phyloP scores from a whole-genome alignment of 768 basidiomycete species.

The Mycena vulgaris region DNA sequence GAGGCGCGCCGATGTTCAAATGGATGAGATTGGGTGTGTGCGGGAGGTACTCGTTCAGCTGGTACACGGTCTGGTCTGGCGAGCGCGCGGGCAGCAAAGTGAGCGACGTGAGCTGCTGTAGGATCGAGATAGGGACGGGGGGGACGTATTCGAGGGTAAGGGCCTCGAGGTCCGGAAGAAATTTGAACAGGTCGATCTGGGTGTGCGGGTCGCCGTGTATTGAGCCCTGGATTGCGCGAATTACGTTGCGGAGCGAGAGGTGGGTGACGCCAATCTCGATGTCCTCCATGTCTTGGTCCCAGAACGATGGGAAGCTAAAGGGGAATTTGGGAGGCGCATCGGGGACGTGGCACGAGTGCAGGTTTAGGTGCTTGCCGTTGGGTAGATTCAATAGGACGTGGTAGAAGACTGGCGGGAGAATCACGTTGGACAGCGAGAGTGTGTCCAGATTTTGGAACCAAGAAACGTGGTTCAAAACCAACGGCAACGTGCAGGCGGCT shows the following conservation, averaged over 20 bases:
- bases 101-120: conserved; percentile 4
- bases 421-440: neutral
- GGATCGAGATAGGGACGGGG: neutral
- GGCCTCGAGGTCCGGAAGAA: neutral
- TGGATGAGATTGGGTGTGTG: neutral
- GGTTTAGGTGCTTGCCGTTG: conserved; percentile 1
- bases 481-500: neutral
- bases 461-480: neutral
- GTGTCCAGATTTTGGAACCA: neutral
- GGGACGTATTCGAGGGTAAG: neutral
- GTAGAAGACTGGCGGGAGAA: neutral
- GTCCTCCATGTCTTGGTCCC: neutral
- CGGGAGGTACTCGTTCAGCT: neutral
- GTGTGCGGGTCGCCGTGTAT: neutral
- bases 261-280: neutral
- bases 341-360: neutral
- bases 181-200: neutral
- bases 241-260: neutral
- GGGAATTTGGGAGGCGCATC: neutral
- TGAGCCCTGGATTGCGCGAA: too few species aligned
- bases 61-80: neutral
- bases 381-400: neutral
- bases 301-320: neutral
- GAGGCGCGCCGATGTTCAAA: neutral
- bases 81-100: neutral